Evolutionary conservation across 2,329 filamentous ascomycete species (phyloP).

Genomic region (Cladosporium sphaerospermum): DNA sequence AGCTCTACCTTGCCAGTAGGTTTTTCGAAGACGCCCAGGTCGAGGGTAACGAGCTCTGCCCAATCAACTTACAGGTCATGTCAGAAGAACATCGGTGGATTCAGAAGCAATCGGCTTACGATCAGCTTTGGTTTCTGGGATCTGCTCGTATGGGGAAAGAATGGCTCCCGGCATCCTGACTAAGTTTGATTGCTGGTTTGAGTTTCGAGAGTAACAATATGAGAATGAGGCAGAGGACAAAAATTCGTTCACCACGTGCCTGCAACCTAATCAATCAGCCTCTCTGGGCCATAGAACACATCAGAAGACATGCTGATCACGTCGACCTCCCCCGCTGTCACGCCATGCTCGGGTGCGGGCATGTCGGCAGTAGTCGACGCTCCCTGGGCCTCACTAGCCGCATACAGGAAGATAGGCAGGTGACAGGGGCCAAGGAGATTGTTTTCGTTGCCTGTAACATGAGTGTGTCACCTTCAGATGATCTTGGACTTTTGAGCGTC

Average conservation of each 20-base stretch:
- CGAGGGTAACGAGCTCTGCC: slow-evolving; percentile 54
- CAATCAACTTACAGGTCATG: slow-evolving; percentile 31
- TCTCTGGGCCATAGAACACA: neutral
- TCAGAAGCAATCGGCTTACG: slow-evolving; percentile 10
- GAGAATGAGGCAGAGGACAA: neutral
- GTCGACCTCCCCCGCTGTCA: slow-evolving; percentile 6
- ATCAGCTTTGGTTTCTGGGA: slow-evolving; percentile 28
- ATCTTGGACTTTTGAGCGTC: no score
- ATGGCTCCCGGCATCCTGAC: slow-evolving; percentile 3
- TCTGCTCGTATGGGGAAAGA: slow-evolving; percentile 25
- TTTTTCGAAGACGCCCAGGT: slow-evolving; percentile 49
- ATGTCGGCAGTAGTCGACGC: neutral
- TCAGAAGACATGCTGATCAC: neutral
- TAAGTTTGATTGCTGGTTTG: neutral
- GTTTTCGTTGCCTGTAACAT: no score
- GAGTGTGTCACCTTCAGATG: no score
- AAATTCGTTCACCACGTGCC: neutral
- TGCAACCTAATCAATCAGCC: neutral
- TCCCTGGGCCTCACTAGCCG: neutral
- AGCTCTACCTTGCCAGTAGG: slow-evolving; percentile 51
- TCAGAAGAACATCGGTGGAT: neutral
- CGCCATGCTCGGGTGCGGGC: slow-evolving; percentile 5
- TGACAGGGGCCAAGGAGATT: no score
- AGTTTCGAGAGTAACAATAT: neutral
- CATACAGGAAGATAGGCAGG: neutral